Evolutionary conservation across 306 rosid species (phyloP), one percentile per base, ranked within the genome.

Genomic region (Styphnolobium japonicum): DNA sequence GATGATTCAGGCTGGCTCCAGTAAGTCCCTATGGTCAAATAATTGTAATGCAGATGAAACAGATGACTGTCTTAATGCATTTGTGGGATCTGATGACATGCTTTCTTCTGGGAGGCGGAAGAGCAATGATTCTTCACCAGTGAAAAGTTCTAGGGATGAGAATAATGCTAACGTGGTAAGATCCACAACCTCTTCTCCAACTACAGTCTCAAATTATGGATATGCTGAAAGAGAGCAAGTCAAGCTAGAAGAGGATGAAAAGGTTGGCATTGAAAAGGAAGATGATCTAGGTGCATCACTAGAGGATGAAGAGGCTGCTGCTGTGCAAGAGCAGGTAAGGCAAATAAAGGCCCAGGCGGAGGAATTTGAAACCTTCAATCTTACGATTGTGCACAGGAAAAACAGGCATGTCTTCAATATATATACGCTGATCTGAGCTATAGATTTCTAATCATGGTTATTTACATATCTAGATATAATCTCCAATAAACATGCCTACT

Each of bases 241-340:
- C 53, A 88, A 83, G 85, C 86, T 67, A 86, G 99, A 93, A 78
- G 92, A 90, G 80, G 92, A 88, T 61, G 95, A 89, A 75, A 89
- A 91, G 76, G 70, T 71, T 79, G 85, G 83, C 25, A 23, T 85
- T 81, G 86, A 79, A 34, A 87, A 92, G 93, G 94, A 93, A 60
- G 96, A 93, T 78, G 97, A 96, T 79, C 42, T 91, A 3, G 96
- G 81, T 48, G 87, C 91, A 60, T 90, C 88, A 60, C 90, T 91
- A 18, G 99, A 96, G 69, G 99, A 96, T 68, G 99, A 96, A 82
- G 99, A 96, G 85, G 93, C 95, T 39, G 96, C 97, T 68, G 99
- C 98, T 62, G 96, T 96, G 76, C 99, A 96, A 88, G 99, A 93
- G 90, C 99, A 96, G 92, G 94, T 93, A 70, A 85, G 94, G 88